Percentiles rank a stretch among this genome's conserved stretches.
Conservation (phyloP, 305 asterid species). For the Solanum chacoense region DNA sequence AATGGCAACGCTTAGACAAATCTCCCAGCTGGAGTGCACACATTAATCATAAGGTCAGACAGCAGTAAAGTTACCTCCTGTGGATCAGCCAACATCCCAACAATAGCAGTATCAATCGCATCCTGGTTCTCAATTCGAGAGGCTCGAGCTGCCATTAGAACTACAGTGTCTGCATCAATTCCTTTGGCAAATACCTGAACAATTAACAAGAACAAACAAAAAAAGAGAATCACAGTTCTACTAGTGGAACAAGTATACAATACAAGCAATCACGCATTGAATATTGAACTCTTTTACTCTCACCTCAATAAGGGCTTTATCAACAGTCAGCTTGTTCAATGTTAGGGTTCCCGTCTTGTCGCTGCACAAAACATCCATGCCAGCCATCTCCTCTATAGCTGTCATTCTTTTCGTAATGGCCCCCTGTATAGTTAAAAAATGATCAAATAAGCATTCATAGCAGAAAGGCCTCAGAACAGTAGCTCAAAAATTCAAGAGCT, state of each 20-base stretch:
- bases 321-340: slow-evolving; percentile 86
- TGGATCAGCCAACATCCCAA: slow-evolving; percentile 94
- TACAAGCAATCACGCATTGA: neutral
- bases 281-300: neutral
- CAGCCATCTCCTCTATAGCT: slow-evolving; percentile 99
- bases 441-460: slow-evolving; percentile 5
- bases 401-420: slow-evolving; percentile 99
- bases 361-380: slow-evolving; percentile 97
- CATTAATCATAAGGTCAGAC: neutral
- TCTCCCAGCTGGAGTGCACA: neutral
- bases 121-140: slow-evolving; percentile 95
- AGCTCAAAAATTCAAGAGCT: slow-evolving; percentile 3
- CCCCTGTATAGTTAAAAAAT: slow-evolving; percentile 36
- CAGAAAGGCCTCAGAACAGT: neutral
- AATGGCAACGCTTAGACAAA: slow-evolving; percentile 4
- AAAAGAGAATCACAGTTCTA: neutral
- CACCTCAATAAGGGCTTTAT: slow-evolving; percentile 90
- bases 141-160: slow-evolving; percentile 97
- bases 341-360: slow-evolving; percentile 94
- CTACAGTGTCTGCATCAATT: slow-evolving; percentile 82
- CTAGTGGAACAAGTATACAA: neutral
- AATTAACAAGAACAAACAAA: neutral
- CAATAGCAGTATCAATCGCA: slow-evolving; percentile 93
- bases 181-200: slow-evolving; percentile 79
- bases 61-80: slow-evolving; percentile 54